These are phyloP conservation scores for Fraxinus quadrangulata DNA, from an alignment of 257 asterid genomes.

Conservation along the genomic window DNA sequence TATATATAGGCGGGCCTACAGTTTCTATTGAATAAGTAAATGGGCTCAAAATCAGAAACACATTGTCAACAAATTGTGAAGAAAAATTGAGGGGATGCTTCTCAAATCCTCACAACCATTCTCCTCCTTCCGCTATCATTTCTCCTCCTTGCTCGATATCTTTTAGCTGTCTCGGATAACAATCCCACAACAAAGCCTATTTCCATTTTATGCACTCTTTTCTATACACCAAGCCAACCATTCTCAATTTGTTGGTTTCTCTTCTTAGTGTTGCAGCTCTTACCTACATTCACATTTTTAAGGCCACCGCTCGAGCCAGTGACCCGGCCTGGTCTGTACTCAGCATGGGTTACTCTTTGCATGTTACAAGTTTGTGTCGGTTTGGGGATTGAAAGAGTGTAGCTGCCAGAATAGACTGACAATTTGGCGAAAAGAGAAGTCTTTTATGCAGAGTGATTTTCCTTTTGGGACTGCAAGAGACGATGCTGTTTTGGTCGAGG, in stretches of 20 bases:
- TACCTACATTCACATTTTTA: constrained; percentile 11
- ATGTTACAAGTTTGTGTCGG: constrained; percentile 58
- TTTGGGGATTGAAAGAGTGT: constrained; percentile 75
- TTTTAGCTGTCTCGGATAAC: constrained; percentile 36
- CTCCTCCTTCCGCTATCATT: constrained; percentile 85
- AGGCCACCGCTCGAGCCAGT: constrained; percentile 20
- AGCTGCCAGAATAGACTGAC: constrained; percentile 44
- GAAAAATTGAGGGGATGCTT: constrained; percentile 30
- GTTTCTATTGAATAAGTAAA: background rate
- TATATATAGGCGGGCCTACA: no score
- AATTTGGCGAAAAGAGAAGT: constrained; percentile 32
- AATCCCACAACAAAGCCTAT: constrained; percentile 15
- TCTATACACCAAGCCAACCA: constrained; percentile 41
- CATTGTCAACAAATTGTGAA: background rate
- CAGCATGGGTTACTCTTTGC: constrained; percentile 57
- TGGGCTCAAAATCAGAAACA: constrained; percentile 33
- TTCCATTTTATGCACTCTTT: constrained; percentile 30
- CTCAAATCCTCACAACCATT: constrained; percentile 53
- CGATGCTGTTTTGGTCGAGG: constrained; percentile 61
- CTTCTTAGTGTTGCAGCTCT: constrained; percentile 46
- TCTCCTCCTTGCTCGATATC: constrained; percentile 70
- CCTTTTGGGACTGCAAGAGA: constrained; percentile 75
- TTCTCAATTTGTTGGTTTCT: constrained; percentile 53
- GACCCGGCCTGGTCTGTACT: constrained; percentile 28
- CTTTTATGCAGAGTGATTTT: constrained; percentile 41